phyloP scores from a whole-genome alignment of 2,329 filamentous ascomycete genomes.

The Sphaceloma murrayae region DNA sequence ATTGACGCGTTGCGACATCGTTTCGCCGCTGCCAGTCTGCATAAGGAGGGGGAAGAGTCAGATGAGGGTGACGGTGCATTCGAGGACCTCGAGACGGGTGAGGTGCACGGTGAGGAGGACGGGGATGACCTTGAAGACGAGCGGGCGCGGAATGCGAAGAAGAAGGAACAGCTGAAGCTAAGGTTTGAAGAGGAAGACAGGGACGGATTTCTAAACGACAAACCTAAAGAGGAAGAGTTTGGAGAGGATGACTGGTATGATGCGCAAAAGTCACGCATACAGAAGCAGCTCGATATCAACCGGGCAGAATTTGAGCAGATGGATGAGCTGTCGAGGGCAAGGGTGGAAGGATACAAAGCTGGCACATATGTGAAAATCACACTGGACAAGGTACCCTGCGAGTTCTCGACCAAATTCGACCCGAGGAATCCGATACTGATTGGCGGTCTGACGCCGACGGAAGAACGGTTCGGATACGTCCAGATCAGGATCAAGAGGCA shows the following conservation, averaged over 20 bases:
- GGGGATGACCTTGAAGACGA: constrained; percentile 65
- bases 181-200: constrained; percentile 96
- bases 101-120: constrained; percentile 43
- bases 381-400: constrained; percentile 77
- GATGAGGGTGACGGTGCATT: constrained; percentile 72
- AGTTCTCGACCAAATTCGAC: constrained; percentile 78
- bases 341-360: constrained; percentile 82
- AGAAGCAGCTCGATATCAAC: constrained; percentile 96
- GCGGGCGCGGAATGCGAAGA: constrained; percentile 77
- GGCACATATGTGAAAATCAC: constrained; percentile 90
- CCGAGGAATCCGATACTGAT: constrained; percentile 75
- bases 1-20: constrained; percentile 63
- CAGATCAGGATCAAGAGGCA: constrained; percentile 96
- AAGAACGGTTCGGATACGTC: constrained; percentile 90
- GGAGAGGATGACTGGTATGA: constrained; percentile 99
- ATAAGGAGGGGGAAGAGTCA: constrained; percentile 42
- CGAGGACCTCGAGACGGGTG: constrained; percentile 74
- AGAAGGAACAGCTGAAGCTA: constrained; percentile 88
- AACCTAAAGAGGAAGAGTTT: constrained; percentile 71
- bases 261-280: constrained; percentile 82
- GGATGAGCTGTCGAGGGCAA: constrained; percentile 70
- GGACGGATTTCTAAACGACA: constrained; percentile 91
- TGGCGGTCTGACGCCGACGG: constrained; percentile 83
- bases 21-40: constrained; percentile 62
- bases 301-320: constrained; percentile 82